Percentiles rank a stretch among this genome's conserved stretches.
Conservation (phyloP, 495 filamentous ascomycete genomes). For the Wilcoxina mikolae region DNA sequence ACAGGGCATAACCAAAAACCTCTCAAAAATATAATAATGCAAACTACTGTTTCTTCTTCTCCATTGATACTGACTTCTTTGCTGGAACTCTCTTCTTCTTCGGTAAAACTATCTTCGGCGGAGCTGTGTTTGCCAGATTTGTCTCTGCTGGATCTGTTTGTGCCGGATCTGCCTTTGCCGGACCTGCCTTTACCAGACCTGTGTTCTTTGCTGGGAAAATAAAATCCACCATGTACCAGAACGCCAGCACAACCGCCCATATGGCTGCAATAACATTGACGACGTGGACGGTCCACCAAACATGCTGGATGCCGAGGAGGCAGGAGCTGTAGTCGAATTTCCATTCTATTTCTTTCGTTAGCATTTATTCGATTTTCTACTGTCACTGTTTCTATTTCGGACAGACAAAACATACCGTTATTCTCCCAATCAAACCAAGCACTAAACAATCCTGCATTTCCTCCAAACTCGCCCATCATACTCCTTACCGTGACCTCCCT, state of each 20-base stretch:
- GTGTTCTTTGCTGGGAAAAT: not conserved
- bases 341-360: conserved; percentile 62
- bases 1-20: no score
- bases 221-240: not conserved
- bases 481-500: conserved; percentile 87
- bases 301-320: conserved; percentile 65
- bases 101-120: no score
- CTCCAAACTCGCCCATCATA: conserved; percentile 93
- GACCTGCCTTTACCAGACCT: no score
- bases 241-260: conserved; percentile 11
- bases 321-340: conserved; percentile 64
- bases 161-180: no score
- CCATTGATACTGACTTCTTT: no score
- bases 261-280: conserved; percentile 44
- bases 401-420: conserved; percentile 24
- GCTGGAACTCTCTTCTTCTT: no score
- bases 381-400: conserved; percentile 9
- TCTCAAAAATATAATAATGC: no score
- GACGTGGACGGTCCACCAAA: conserved; percentile 85
- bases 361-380: conserved; percentile 1
- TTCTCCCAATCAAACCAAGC: conserved; percentile 66
- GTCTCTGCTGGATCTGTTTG: no score
- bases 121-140: no score
- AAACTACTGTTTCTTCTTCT: no score
- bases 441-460: conserved; percentile 74